phyloP scores from a whole-genome alignment of 768 basidiomycete species.

The Boletus reticulatus region DNA sequence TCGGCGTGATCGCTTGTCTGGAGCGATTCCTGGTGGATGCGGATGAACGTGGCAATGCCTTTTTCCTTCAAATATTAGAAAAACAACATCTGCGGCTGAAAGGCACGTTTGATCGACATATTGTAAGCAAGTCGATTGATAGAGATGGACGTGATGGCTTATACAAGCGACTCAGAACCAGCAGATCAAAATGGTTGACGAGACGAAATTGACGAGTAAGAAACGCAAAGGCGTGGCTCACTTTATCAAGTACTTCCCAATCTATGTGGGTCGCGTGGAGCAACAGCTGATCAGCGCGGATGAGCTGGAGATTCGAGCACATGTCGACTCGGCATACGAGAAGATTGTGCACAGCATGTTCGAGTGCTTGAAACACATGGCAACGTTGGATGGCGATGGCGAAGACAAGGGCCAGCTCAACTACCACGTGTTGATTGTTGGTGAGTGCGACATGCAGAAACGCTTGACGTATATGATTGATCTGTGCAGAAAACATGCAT shows the following conservation, averaged over 20 bases:
- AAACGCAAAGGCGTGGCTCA: conserved; percentile 90
- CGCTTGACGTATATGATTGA: background rate
- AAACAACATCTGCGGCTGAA: conserved; percentile 81
- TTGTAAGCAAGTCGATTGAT: conserved; percentile 42
- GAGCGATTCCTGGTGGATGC: conserved; percentile 78
- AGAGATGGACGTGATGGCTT: background rate
- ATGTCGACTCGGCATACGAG: conserved; percentile 83
- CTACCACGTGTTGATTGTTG: conserved; percentile 92
- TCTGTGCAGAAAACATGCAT: conserved; percentile 86
- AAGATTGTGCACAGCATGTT: conserved; percentile 89
- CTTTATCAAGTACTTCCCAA: conserved; percentile 91
- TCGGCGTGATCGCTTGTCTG: conserved; percentile 76
- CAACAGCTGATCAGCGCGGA: conserved; percentile 77
- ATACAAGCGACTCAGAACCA: conserved; percentile 52
- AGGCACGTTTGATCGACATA: conserved; percentile 71
- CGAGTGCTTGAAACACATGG: conserved; percentile 91
- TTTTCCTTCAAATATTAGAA: conserved; percentile 73
- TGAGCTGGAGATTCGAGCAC: conserved; percentile 70
- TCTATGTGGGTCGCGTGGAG: conserved; percentile 83
- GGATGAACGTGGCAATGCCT: conserved; percentile 72
- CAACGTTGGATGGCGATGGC: conserved; percentile 88
- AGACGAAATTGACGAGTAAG: conserved; percentile 88
- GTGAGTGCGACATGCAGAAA: conserved; percentile 44
- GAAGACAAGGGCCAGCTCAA: conserved; percentile 98
- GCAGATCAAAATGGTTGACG: conserved; percentile 85